phyloP scores from a whole-genome alignment of 208 protist species.

The Trypanosoma theileri region DNA sequence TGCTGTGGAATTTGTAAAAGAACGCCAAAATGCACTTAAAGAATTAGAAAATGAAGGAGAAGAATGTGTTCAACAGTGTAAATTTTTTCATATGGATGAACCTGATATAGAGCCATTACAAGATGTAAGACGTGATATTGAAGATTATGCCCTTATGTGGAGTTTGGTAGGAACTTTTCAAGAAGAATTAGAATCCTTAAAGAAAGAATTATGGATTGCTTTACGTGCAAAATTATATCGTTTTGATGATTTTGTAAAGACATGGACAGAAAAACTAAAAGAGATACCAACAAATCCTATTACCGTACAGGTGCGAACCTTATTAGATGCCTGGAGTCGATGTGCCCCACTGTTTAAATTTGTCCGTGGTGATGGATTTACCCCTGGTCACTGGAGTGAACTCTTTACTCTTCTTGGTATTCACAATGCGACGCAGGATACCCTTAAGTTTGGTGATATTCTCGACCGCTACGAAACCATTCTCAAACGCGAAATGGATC shows the following conservation, averaged over 20 bases:
- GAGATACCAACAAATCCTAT: slow-evolving; percentile 73
- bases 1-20: slow-evolving; percentile 76
- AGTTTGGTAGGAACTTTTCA: slow-evolving; percentile 85
- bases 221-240: slow-evolving; percentile 92
- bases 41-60: slow-evolving; percentile 62
- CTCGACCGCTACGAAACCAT: slow-evolving; percentile 78
- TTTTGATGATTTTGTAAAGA: slow-evolving; percentile 95
- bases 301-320: slow-evolving; percentile 85
- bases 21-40: slow-evolving; percentile 81
- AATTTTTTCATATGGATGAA: slow-evolving; percentile 91
- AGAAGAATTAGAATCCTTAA: slow-evolving; percentile 76
- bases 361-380: slow-evolving; percentile 95
- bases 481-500: slow-evolving; percentile 62
- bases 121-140: slow-evolving; percentile 83
- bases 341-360: slow-evolving; percentile 91
- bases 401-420: slow-evolving; percentile 91
- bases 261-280: slow-evolving; percentile 91
- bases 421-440: slow-evolving; percentile 77
- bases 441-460: slow-evolving; percentile 91
- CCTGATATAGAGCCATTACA: slow-evolving; percentile 77
- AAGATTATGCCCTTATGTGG: slow-evolving; percentile 87
- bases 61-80: slow-evolving; percentile 86
- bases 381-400: slow-evolving; percentile 93
- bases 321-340: slow-evolving; percentile 84
- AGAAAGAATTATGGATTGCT: slow-evolving; percentile 91